phyloP scores from a whole-genome alignment of 257 asterid genomes.

The Solanum bulbocastanum region DNA sequence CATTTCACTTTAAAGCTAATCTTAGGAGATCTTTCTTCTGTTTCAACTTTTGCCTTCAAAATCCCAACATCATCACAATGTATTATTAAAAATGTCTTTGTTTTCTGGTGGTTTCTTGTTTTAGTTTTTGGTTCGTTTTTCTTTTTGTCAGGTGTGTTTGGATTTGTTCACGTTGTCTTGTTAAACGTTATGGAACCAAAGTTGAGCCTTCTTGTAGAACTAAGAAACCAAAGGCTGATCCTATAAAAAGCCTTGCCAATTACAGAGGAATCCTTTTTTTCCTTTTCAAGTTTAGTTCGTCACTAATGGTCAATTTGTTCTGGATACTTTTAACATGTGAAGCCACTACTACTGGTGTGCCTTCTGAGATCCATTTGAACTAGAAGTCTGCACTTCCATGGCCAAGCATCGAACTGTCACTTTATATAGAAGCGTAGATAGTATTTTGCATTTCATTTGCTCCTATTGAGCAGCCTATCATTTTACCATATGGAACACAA shows the following conservation, averaged over 20 bases:
- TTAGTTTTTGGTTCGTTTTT: neutral
- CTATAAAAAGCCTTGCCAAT: no score
- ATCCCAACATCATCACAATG: neutral
- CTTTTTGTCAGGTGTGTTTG: neutral
- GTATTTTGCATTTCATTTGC: no score
- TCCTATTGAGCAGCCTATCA: no score
- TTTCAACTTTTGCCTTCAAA: neutral
- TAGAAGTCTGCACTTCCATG: no score
- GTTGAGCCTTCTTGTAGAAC: neutral
- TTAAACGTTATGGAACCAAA: neutral
- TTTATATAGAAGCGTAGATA: no score
- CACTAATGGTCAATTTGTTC: neutral
- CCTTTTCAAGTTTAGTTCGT: neutral
- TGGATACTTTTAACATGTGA: neutral
- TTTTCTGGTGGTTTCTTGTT: neutral
- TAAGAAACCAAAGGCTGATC: neutral
- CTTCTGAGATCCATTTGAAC: neutral
- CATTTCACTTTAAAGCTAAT: neutral
- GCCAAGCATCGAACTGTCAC: no score
- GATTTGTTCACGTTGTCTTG: neutral
- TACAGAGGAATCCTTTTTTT: neutral
- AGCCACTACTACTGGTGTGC: neutral
- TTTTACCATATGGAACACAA: no score
- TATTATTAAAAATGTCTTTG: neutral
- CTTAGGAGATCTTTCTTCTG: neutral